Evolutionary conservation across 805 yeast species (phyloP).

Genomic region (Pichia eremophila): DNA sequence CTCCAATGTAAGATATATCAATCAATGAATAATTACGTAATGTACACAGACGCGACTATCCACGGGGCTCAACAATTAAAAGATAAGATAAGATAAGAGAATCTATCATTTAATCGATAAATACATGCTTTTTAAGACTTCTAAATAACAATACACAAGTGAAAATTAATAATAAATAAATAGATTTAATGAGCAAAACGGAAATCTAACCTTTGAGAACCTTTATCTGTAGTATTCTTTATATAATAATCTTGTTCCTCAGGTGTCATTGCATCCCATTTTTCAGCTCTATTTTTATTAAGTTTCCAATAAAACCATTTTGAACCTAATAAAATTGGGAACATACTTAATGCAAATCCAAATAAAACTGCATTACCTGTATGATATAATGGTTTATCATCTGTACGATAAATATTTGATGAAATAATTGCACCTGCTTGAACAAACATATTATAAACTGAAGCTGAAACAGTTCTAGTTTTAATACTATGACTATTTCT

Average conservation of each 20-base stretch:
- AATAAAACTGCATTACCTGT: constrained; percentile 43
- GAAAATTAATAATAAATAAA: no score
- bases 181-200: constrained; percentile 13
- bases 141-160: no score
- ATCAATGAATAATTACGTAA: no score
- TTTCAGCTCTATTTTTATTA: constrained; percentile 33
- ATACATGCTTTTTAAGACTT: no score
- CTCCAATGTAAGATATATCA: no score
- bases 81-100: no score
- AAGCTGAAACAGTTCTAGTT: constrained; percentile 53
- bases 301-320: constrained; percentile 32
- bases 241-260: constrained; percentile 45
- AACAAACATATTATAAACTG: constrained; percentile 54
- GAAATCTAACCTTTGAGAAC: constrained; percentile 49
- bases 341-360: constrained; percentile 25
- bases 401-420: constrained; percentile 45
- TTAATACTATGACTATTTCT: constrained; percentile 53
- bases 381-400: constrained; percentile 52
- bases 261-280: constrained; percentile 42
- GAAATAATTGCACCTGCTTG: constrained; percentile 49
- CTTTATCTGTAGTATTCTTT: constrained; percentile 37
- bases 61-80: no score
- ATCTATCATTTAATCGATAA: no score
- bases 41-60: no score
- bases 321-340: constrained; percentile 21